Base-by-base conservation (phyloP, 805 yeast species). In the Wickerhamomyces rabaulensis region DNA sequence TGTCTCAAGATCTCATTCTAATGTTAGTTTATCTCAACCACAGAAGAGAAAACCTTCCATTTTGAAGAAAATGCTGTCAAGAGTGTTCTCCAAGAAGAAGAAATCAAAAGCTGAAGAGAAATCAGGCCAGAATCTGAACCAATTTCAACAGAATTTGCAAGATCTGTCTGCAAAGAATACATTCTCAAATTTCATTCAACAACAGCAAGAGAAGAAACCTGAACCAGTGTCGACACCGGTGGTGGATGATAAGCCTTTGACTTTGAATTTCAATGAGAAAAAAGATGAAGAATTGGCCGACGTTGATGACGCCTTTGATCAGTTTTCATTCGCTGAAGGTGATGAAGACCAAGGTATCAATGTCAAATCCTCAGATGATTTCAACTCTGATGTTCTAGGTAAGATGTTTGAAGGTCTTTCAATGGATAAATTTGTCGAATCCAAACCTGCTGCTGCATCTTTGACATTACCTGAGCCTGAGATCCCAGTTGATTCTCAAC, bases 281-380 rank as follows among this genome's bases (percentile, higher is more conserved):
- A 17, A 23, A n/a, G 5, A 40, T 17, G 36, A 27, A 27, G 9
- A 16, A 7, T 10, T 16, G 9, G 5, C 15, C 4, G 42, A 27
- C 10, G 42, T 16, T 5, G 20, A 33, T 4, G 37, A 43, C 6
- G 45, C 44, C 39, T 47, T 39, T n/a, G 52, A 49, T 35, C 49
- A 40, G 8, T 60, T 57, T 39, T 60, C 64, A 9, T 60, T 60
- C 26, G 36, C 43, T n/a, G 62, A 57, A 5, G 60, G 52, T 7
- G 63, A 58, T 17, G 63, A 58, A 29, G 54, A 55, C 4, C 36
- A 33, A 33, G 52, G 47, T n/a, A 43, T 57, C 16, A 48, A 44
- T 8, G 39, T 55, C 15, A 41, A 46, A 37, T 13, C 26, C 25
- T 22, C 17, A 10, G 45, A 45, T n/a, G 39, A 36, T 25, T 52